Percentiles rank a stretch among this genome's conserved stretches.
These are phyloP conservation scores for Ogataea pignaliae DNA, from an alignment of 805 yeast genomes.

Conservation along the genomic window DNA sequence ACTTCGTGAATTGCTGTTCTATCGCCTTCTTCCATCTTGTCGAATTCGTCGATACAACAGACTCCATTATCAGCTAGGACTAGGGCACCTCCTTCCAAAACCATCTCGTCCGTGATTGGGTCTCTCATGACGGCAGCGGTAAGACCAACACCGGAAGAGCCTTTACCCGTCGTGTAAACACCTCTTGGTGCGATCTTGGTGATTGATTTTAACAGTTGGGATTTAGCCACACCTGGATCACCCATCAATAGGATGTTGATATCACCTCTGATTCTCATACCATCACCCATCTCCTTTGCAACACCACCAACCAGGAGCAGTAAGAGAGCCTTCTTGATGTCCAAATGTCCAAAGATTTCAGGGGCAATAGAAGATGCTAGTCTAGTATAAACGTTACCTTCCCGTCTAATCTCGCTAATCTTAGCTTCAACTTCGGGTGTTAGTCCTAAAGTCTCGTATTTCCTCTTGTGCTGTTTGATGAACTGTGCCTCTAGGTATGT, in stretches of 20 bases:
- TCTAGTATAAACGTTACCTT: constrained; percentile 73
- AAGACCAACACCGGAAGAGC: constrained; percentile 97
- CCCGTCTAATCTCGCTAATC: constrained; percentile 48
- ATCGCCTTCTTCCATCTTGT: constrained; percentile 96
- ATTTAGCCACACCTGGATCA: constrained; percentile 99
- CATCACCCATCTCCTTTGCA: constrained; percentile 91
- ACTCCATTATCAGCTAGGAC: constrained; percentile 97
- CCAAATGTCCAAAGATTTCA: constrained; percentile 91
- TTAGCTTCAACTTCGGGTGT: constrained; percentile 52
- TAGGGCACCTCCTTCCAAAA: constrained; percentile 95
- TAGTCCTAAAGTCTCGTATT: constrained; percentile 63
- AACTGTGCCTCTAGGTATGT: constrained; percentile 87
- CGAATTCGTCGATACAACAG: constrained; percentile 98
- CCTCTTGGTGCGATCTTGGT: constrained; percentile 93
- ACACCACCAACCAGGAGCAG: constrained; percentile 91
- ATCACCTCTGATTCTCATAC: constrained; percentile 96
- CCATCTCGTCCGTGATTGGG: constrained; percentile 98
- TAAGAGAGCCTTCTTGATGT: constrained; percentile 86
- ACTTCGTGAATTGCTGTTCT: constrained; percentile 98
- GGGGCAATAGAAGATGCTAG: constrained; percentile 93
- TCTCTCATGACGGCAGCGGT: constrained; percentile 99
- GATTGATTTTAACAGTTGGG: constrained; percentile 88
- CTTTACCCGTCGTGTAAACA: constrained; percentile 96
- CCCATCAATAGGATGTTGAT: constrained; percentile 96
- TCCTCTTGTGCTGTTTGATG: constrained; percentile 83